Evolutionary conservation across 2,329 filamentous ascomycete genomes (phyloP).

Genomic region (Didymellaceae sp.): DNA sequence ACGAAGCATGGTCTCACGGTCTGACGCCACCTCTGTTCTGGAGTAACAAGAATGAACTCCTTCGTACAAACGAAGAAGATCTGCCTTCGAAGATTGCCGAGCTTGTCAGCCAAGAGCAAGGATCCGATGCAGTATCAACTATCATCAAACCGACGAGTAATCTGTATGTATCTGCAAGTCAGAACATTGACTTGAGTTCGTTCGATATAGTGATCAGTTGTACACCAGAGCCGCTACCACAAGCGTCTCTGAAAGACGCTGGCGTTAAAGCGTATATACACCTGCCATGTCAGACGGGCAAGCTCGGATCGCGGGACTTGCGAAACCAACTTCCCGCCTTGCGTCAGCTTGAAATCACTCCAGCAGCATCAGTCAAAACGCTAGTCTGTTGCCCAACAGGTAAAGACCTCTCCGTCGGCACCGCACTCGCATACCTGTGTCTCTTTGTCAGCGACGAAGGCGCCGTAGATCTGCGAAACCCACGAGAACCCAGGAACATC

Average conservation of each 20-base stretch:
- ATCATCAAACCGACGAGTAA: constrained; percentile 51
- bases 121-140: constrained; percentile 37
- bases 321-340: constrained; percentile 72
- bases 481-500: constrained; percentile 46
- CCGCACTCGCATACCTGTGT: constrained; percentile 78
- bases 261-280: constrained; percentile 56
- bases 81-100: constrained; percentile 59
- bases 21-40: constrained; percentile 83
- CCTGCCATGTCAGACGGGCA: constrained; percentile 73
- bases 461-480: constrained; percentile 17
- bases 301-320: constrained; percentile 83
- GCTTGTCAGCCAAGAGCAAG: constrained; percentile 43
- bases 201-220: constrained; percentile 54
- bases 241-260: constrained; percentile 10
- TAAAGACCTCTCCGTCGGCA: constrained; percentile 79
- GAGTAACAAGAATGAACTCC: constrained; percentile 66
- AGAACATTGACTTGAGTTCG: constrained; percentile 45
- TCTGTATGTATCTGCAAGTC: constrained; percentile 51
- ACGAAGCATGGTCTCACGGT: constrained; percentile 87
- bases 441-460: constrained; percentile 73
- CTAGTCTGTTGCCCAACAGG: constrained; percentile 75
- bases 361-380: constrained; percentile 8
- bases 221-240: constrained; percentile 50
- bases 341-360: constrained; percentile 54
- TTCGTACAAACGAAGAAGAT: constrained; percentile 70